Base-by-base conservation (phyloP, 352 stramenopile genomes). In the Elongisporangium anandrum region DNA sequence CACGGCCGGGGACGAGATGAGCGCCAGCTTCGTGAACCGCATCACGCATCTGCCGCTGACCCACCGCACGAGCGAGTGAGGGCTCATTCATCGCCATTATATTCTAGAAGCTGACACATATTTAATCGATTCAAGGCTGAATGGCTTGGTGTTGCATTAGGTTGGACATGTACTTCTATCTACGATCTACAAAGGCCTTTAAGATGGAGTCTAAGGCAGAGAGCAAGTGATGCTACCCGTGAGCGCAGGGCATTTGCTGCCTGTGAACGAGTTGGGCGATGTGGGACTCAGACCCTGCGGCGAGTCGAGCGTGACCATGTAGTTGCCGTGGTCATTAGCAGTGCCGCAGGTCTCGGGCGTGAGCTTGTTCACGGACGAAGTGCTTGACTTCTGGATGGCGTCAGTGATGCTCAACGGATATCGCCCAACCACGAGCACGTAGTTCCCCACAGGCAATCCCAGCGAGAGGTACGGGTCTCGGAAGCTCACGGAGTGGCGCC, bases 381-480 rank as follows among this genome's bases (percentile, higher is more conserved):
- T 62, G 55, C 74, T 79, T 8, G 24, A 52, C 21, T 69, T 69
- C 48, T 70, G 63, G 41, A 90, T 70, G 0, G 79, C 77, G 22
- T 90, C 79, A 21, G 84, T 59, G 19, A 87, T 60, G 22, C 57
- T 86, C 51, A 91, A 59, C 26, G 82, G 85, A 56, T 90, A 90
- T 17, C 82, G 76, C 0, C 85, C 82, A 0, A 92, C 68, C 15
- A 81, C 75, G 8, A 92, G 71, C 21, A 78, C 61, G 57, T 90
- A 92, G 34, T 79, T 60, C 38, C 73, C 75, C 4, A 60, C 22
- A 4, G 72, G 75, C 1, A 92, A 61, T 0, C 69, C 69, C 17
- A 92, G 65, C 12, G 84, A 87, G 49, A 92, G 53, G 62, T 78
- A 94, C 49, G 85, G 82, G 23, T 91, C 85, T 4, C 81, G 80